Percentiles rank a stretch among this genome's conserved stretches.
These are phyloP conservation scores for Pyrenopolyporus hunteri DNA, from an alignment of 495 filamentous ascomycete genomes.

Conservation along the genomic window DNA sequence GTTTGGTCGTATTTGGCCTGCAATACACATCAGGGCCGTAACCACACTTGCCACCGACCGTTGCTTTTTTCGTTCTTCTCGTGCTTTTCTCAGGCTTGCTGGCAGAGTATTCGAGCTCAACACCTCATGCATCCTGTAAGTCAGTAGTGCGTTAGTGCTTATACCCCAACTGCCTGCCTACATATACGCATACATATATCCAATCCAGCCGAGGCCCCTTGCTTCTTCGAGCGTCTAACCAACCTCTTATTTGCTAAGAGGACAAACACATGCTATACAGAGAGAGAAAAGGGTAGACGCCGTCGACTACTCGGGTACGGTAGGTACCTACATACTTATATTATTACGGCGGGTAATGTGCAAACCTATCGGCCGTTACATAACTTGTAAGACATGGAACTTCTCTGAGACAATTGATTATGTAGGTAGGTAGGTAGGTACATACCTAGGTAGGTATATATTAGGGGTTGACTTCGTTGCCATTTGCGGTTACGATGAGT, in stretches of 20 bases:
- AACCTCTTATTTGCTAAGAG: constrained; percentile 1
- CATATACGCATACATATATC: too few relatives aligned
- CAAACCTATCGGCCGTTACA: too few relatives aligned
- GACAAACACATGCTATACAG: constrained; percentile 25
- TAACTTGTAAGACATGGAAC: too few relatives aligned
- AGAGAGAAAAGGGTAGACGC: neutral
- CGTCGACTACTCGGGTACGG: neutral
- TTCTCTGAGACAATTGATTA: too few relatives aligned
- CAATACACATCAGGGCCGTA: constrained; percentile 33
- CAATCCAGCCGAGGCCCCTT: constrained; percentile 27
- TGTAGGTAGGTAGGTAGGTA: neutral
- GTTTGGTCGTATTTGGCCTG: constrained; percentile 20
- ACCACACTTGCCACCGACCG: constrained; percentile 26
- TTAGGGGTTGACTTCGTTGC: too few relatives aligned
- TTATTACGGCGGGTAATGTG: too few relatives aligned
- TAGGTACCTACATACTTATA: neutral
- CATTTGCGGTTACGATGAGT: too few relatives aligned
- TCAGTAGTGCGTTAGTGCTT: constrained; percentile 8
- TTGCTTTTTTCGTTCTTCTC: neutral
- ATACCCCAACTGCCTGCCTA: constrained; percentile 4
- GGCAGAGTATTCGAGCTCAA: neutral
- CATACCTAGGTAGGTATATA: too few relatives aligned
- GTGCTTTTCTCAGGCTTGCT: neutral
- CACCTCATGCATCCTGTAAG: constrained; percentile 26
- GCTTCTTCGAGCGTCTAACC: constrained; percentile 12